phyloP scores from a whole-genome alignment of 2,329 filamentous ascomycete genomes.

The Ploettnerulaceae sp. region DNA sequence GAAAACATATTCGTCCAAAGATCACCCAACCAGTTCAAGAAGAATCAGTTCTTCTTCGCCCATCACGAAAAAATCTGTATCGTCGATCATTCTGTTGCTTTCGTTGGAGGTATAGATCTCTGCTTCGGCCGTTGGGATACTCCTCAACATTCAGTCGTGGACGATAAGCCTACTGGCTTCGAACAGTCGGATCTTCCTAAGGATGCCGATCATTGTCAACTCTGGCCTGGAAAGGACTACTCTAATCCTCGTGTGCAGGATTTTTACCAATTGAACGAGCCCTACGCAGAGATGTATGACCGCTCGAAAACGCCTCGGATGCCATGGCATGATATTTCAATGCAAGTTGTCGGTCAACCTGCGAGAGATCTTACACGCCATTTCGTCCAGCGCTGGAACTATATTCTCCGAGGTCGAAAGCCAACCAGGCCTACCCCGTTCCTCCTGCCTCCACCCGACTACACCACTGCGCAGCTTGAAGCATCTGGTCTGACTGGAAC shows the following conservation, averaged over 20 bases:
- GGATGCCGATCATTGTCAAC: slow-evolving; percentile 89
- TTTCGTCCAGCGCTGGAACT: slow-evolving; percentile 98
- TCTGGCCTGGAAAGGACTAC: slow-evolving; percentile 98
- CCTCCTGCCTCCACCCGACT: slow-evolving; percentile 87
- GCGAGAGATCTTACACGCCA: slow-evolving; percentile 90
- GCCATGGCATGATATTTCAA: slow-evolving; percentile 98
- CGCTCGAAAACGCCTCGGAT: slow-evolving; percentile 82
- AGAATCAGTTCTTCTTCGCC: slow-evolving; percentile 99
- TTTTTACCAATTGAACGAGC: slow-evolving; percentile 87
- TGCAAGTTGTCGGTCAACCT: slow-evolving; percentile 96
- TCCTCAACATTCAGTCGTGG: slow-evolving; percentile 82
- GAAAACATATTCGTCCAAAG: slow-evolving; percentile 95
- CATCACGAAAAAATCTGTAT: slow-evolving; percentile 98
- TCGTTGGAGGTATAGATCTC: slow-evolving; percentile 90
- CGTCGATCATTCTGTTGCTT: slow-evolving; percentile 92
- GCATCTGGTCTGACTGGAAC: slow-evolving; percentile 85
- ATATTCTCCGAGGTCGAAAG: slow-evolving; percentile 85
- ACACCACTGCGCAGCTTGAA: slow-evolving; percentile 78
- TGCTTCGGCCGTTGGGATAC: slow-evolving; percentile 98
- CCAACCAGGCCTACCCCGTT: slow-evolving; percentile 92
- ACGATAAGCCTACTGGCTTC: slow-evolving; percentile 94
- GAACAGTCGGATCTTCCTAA: slow-evolving; percentile 71
- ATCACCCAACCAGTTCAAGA: slow-evolving; percentile 95
- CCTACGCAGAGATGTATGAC: slow-evolving; percentile 99
- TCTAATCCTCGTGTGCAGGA: slow-evolving; percentile 94